A percentile compares a stretch with the other conserved stretches of the same genome.
Conservation (phyloP, 495 filamentous ascomycete genomes). For the Aspergillus cavernicola region DNA sequence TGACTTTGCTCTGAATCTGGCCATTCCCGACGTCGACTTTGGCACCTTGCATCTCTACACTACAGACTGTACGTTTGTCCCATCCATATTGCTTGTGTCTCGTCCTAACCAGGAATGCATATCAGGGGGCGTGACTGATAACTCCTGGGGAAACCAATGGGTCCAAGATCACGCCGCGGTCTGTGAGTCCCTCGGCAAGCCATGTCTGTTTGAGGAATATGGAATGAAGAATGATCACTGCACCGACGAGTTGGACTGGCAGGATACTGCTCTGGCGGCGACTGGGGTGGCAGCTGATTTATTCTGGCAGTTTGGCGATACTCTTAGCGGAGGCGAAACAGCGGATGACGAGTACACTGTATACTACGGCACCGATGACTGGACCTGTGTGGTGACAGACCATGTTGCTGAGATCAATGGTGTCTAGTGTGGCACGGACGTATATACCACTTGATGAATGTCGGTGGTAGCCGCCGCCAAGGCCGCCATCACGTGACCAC, state of each 20-base stretch:
- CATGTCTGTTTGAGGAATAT: constrained; percentile 5
- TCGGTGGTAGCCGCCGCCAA: no score
- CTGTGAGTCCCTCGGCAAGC: neutral
- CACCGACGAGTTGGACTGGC: neutral
- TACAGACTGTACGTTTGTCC: neutral
- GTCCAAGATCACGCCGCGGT: neutral
- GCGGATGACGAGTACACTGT: constrained; percentile 58
- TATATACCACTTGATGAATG: no score
- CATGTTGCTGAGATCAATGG: constrained; percentile 36
- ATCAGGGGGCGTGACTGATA: constrained; percentile 1
- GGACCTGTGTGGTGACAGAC: constrained; percentile 50
- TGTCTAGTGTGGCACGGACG: neutral
- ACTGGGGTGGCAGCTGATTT: constrained; percentile 53
- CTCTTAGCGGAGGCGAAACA: constrained; percentile 51
- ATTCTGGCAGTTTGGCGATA: constrained; percentile 64
- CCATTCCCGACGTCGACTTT: neutral
- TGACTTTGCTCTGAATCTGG: constrained; percentile 1
- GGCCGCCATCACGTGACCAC: no score
- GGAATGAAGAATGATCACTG: neutral
- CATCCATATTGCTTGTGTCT: neutral
- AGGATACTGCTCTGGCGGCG: neutral
- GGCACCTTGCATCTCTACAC: constrained; percentile 6
- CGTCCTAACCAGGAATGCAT: neutral
- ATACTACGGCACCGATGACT: constrained; percentile 52
- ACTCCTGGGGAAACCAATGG: constrained; percentile 2